A percentile compares a stretch with the other conserved stretches of the same genome.
These are phyloP conservation scores for Fusarium coffeatum DNA, from an alignment of 2,329 filamentous ascomycete genomes.

Conservation along the genomic window DNA sequence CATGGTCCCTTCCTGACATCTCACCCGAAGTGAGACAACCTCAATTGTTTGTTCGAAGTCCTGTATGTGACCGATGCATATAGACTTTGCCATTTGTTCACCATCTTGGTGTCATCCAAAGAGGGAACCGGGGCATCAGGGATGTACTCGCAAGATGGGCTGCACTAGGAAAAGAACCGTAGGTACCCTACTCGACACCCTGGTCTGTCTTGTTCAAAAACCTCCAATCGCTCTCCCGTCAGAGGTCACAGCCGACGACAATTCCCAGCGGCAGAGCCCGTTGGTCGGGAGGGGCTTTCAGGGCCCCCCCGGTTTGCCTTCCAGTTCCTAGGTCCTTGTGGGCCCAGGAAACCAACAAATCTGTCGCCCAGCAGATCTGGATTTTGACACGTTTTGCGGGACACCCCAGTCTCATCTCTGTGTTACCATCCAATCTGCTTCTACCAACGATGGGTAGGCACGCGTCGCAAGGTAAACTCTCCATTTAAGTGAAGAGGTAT, in stretches of 20 bases:
- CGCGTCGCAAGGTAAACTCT: slow-evolving; percentile 27
- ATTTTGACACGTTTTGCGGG: slow-evolving; percentile 50
- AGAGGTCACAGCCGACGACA: slow-evolving; percentile 33
- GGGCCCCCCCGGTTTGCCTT: slow-evolving; percentile 37
- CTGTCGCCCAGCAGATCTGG: slow-evolving; percentile 47
- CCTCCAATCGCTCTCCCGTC: slow-evolving; percentile 33
- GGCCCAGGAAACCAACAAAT: slow-evolving; percentile 38
- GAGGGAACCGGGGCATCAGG: slow-evolving; percentile 32
- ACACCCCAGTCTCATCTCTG: slow-evolving; percentile 49
- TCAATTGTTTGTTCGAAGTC: slow-evolving; percentile 31
- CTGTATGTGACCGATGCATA: slow-evolving; percentile 38
- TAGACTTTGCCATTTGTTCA: slow-evolving; percentile 31
- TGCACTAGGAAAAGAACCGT: slow-evolving; percentile 49
- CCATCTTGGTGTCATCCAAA: slow-evolving; percentile 28
- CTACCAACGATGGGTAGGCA: slow-evolving; percentile 40
- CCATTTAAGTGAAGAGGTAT: slow-evolving; percentile 15
- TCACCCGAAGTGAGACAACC: slow-evolving; percentile 42
- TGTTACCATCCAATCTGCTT: slow-evolving; percentile 46
- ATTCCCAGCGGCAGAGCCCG: slow-evolving; percentile 42
- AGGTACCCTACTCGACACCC: slow-evolving; percentile 35
- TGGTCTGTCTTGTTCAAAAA: slow-evolving; percentile 22
- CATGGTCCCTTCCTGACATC: slow-evolving; percentile 42
- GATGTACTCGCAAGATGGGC: slow-evolving; percentile 51
- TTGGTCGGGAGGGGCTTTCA: slow-evolving; percentile 43
- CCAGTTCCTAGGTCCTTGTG: slow-evolving; percentile 36